These are phyloP conservation scores for Taphrina confusa DNA, from an alignment of 1,139 yeast genomes.

Conservation along the genomic window DNA sequence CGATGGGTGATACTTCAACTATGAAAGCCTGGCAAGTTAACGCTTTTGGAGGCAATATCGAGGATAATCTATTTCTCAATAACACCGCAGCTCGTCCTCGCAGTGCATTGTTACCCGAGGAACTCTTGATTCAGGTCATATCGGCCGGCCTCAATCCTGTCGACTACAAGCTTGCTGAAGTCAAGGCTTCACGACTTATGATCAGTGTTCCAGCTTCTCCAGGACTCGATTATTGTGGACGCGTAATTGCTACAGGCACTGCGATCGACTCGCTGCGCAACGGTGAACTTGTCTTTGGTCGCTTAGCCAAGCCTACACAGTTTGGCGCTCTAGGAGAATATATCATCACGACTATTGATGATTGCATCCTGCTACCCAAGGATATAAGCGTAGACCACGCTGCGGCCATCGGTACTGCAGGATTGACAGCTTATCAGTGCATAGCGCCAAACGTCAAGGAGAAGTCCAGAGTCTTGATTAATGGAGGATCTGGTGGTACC, in stretches of 20 bases:
- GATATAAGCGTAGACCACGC: conserved; percentile 21
- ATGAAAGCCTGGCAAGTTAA: conserved; percentile 28
- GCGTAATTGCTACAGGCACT: conserved; percentile 22
- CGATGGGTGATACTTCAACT: neutral
- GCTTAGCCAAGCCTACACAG: conserved; percentile 8
- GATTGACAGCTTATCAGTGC: conserved; percentile 34
- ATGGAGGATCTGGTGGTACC: conserved; percentile 36
- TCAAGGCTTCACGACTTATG: neutral
- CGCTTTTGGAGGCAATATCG: conserved; percentile 6
- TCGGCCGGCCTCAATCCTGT: conserved; percentile 31
- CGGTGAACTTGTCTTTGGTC: conserved; percentile 26
- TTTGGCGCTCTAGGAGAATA: conserved; percentile 29
- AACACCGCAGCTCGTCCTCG: conserved; percentile 9
- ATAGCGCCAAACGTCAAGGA: conserved; percentile 13
- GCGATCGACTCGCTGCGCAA: conserved; percentile 18
- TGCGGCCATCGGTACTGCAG: conserved; percentile 34
- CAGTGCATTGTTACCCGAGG: conserved; percentile 20
- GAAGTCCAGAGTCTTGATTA: conserved; percentile 28
- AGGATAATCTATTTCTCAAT: conserved; percentile 10
- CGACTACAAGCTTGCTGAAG: conserved; percentile 34
- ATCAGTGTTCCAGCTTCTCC: conserved; percentile 27
- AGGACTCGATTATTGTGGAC: conserved; percentile 32
- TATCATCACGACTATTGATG: conserved; percentile 4
- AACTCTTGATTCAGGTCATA: conserved; percentile 31
- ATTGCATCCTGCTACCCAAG: conserved; percentile 16